Conservation (phyloP, 441 rosid genomes). For the Pelargonium cotyledonis region DNA sequence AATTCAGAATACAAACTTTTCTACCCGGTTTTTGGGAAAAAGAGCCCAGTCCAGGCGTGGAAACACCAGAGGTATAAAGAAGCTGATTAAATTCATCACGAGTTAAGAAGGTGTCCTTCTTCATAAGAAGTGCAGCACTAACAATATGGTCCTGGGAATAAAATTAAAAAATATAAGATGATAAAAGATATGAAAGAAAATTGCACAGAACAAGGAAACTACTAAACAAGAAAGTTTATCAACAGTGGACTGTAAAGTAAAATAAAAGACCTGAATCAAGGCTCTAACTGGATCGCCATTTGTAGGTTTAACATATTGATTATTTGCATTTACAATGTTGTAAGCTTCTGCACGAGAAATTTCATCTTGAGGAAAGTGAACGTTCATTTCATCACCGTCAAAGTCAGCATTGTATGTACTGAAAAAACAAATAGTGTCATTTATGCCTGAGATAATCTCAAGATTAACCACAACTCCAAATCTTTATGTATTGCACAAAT, state of each 20-base stretch:
- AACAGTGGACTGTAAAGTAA: slow-evolving; percentile 3
- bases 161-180: slow-evolving; percentile 13
- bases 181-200: slow-evolving; percentile 13
- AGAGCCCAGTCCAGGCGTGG: slow-evolving; percentile 37
- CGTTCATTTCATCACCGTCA: slow-evolving; percentile 99
- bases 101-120: slow-evolving; percentile 81
- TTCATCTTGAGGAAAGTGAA: slow-evolving; percentile 99
- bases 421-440: slow-evolving; percentile 19
- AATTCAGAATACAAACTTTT: slow-evolving; percentile 50
- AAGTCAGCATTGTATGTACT: slow-evolving; percentile 99
- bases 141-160: slow-evolving; percentile 81
- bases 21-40: slow-evolving; percentile 50
- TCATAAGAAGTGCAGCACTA: slow-evolving; percentile 83
- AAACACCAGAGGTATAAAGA: slow-evolving; percentile 77
- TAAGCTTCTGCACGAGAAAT: slow-evolving; percentile 99
- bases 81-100: slow-evolving; percentile 69
- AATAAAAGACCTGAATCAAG: slow-evolving; percentile 74
- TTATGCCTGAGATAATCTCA: slow-evolving; percentile 1
- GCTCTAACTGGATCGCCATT: slow-evolving; percentile 91
- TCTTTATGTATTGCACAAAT: no score
- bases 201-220: slow-evolving; percentile 16
- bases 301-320: slow-evolving; percentile 93
- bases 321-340: slow-evolving; percentile 96
- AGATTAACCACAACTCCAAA: neutral
- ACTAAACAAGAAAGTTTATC: slow-evolving; percentile 5